These are phyloP conservation scores for Mitragyna speciosa DNA, from an alignment of 257 asterid genomes.

Conservation along the genomic window DNA sequence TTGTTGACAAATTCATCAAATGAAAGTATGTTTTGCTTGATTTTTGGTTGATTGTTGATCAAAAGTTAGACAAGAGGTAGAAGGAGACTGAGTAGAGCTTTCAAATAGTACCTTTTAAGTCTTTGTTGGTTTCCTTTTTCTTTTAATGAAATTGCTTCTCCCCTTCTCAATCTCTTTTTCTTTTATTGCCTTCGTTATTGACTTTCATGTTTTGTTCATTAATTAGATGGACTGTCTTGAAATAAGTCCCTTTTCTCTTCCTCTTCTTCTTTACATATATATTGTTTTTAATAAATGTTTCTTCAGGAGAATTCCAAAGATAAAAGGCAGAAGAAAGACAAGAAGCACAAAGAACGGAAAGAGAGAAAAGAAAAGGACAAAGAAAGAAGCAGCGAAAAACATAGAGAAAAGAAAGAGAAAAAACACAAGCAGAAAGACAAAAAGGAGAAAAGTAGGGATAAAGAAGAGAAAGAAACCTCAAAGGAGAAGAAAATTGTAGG, in stretches of 20 bases:
- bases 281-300: neutral
- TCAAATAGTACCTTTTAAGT: no score
- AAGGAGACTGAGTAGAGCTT: neutral
- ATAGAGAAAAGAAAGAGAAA: constrained; percentile 50
- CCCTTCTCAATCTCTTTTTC: neutral
- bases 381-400: constrained; percentile 44
- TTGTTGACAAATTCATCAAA: neutral
- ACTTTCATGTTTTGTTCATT: neutral
- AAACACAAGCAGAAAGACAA: constrained; percentile 50
- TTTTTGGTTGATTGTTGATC: neutral
- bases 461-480: constrained; percentile 32
- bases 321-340: constrained; percentile 46
- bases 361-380: constrained; percentile 48
- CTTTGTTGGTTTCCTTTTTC: neutral
- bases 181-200: neutral
- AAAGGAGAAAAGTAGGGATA: constrained; percentile 42
- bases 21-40: neutral
- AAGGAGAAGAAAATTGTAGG: constrained; percentile 33
- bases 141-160: neutral
- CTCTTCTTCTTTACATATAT: neutral
- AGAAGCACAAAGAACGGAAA: constrained; percentile 56
- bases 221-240: neutral
- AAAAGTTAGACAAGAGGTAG: neutral
- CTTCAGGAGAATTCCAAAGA: constrained; percentile 51
- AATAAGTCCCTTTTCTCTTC: neutral